Base-by-base conservation (phyloP, 768 basidiomycete genomes). In the Rubroboletus satanas region DNA sequence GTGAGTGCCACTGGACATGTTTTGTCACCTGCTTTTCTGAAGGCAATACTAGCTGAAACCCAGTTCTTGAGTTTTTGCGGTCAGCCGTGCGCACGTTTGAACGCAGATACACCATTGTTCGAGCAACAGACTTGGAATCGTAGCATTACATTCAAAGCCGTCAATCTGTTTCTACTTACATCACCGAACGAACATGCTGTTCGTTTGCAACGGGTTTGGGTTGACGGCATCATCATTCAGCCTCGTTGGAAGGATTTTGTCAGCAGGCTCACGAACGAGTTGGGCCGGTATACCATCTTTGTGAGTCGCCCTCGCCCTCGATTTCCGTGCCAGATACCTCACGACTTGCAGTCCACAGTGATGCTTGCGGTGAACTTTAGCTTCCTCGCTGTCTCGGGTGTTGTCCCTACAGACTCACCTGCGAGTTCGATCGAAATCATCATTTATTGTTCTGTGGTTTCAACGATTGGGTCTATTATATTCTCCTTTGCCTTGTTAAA, bases 321-420 rank as follows among this genome's bases (percentile, higher is more conserved):
- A 5, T 45, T 31, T 33, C 17, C 5, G 10, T 37, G 8, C 4
- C 4, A 2, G n/a, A 9, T n/a, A 7, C 29, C 39, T 49, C 3
- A 59, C 6, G 28, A 14, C 4, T 55, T 2, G 23, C 26, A 61
- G 59, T 60, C 59, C 21, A 60, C 55, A 33, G 60, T 62, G 7
- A 52, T 61, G 55, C 51, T 61, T 7, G 60, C 60, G 0, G 60
- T 61, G 5, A 46, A 62, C 11, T 43, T 62, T 32, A 48, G 60
- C 28, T 55, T 62, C 35, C 61, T 62, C 4, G 43, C 61, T 12
- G 39, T 63, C 2, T 52, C 61, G 2, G 39, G 50, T 14, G 46
- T 62, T 23, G 17, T 48, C 26, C 26, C 3, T 3, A n/a, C 28
- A 7, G 17, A 6, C 18, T 1, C 7, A 2, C 9, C 38, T 1